phyloP scores from a whole-genome alignment of 352 stramenopile species.

The Globisporangium takayamanum region DNA sequence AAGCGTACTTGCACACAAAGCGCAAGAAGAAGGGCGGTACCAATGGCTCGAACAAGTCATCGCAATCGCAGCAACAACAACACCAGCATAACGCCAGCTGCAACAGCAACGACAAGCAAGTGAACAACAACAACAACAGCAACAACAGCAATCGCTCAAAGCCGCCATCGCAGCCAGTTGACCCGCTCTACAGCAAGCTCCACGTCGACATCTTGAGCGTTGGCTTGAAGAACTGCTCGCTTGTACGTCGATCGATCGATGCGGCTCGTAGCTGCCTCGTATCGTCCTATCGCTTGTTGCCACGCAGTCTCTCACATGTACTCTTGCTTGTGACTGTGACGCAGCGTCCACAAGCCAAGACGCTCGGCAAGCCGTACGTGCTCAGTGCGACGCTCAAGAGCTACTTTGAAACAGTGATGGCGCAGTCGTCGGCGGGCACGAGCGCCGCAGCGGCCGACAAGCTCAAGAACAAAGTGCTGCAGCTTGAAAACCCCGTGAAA shows the following conservation, averaged over 20 bases:
- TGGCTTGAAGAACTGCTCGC: constrained; percentile 63
- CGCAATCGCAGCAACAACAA: constrained; percentile 1
- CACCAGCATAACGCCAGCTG: constrained; percentile 1
- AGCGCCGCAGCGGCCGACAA: constrained; percentile 24
- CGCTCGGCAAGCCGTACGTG: constrained; percentile 18
- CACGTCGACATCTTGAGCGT: constrained; percentile 35
- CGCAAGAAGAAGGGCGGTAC: constrained; percentile 28
- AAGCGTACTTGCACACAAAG: constrained; percentile 67
- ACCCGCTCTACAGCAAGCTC: constrained; percentile 56
- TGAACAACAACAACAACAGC: neutral
- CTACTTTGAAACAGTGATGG: constrained; percentile 25
- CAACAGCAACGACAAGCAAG: constrained; percentile 6
- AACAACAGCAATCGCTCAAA: constrained; percentile 8
- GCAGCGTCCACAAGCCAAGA: constrained; percentile 23
- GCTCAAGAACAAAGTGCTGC: constrained; percentile 77
- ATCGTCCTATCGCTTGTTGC: neutral
- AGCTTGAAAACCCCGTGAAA: constrained; percentile 69
- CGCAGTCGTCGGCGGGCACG: constrained; percentile 1
- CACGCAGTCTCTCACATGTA: constrained; percentile 2
- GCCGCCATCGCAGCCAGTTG: constrained; percentile 13
- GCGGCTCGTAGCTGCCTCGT: neutral
- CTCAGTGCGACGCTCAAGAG: constrained; percentile 31
- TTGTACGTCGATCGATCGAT: constrained; percentile 25
- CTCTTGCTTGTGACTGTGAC: constrained; percentile 1
- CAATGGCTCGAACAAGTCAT: constrained; percentile 9